Conservation (phyloP, 805 yeast genomes). For the Ogataea saltuana region DNA sequence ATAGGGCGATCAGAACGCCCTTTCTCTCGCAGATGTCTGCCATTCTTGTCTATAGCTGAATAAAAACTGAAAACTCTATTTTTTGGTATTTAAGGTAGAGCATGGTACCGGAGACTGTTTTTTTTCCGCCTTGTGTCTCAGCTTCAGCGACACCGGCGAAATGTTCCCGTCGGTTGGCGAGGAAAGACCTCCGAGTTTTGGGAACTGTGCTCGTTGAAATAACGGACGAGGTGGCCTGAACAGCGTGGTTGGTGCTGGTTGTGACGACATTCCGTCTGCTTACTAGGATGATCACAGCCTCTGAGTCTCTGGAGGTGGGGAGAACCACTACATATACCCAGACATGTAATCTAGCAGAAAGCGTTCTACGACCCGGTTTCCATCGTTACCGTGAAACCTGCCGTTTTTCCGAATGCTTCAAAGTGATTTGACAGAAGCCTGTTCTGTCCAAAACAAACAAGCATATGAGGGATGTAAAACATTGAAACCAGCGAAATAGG, state of each 20-base stretch:
- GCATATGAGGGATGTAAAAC: neutral
- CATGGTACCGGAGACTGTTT: too few species aligned
- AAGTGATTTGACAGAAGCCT: too few species aligned
- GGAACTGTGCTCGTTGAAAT: neutral
- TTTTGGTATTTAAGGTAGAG: neutral
- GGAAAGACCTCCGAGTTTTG: constrained; percentile 1
- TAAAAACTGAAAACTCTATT: neutral
- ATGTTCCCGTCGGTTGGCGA: constrained; percentile 11
- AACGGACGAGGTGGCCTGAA: constrained; percentile 1
- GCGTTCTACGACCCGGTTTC: neutral
- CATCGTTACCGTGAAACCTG: neutral
- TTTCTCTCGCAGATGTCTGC: too few species aligned
- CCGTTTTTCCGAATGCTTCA: too few species aligned
- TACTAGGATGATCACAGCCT: too few species aligned
- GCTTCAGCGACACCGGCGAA: constrained; percentile 2
- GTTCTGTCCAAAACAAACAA: too few species aligned
- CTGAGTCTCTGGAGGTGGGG: too few species aligned
- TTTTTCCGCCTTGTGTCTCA: constrained; percentile 1
- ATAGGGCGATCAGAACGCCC: constrained; percentile 16
- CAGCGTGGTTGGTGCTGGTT: neutral
- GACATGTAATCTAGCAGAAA: too few species aligned
- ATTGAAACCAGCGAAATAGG: neutral
- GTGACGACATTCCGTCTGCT: constrained; percentile 1
- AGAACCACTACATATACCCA: too few species aligned
- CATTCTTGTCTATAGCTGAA: constrained; percentile 20